Conservation (phyloP, 2,329 filamentous ascomycete species). For the Beauveria bassiana region DNA sequence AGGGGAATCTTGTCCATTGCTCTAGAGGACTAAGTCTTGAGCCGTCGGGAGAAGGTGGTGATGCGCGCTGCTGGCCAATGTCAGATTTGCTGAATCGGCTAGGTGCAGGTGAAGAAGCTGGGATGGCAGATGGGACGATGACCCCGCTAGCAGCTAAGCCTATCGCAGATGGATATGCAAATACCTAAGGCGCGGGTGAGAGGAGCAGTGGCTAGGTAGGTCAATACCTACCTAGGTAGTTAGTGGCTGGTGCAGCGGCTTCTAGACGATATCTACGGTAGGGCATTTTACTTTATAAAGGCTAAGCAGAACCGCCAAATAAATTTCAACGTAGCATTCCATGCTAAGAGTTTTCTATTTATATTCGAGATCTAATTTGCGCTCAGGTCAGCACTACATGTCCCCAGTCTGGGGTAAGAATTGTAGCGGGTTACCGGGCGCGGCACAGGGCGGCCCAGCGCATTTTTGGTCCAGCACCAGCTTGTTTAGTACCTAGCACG, state of each 20-base stretch:
- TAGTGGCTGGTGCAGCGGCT: background rate
- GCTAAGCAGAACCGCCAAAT: too few relatives aligned
- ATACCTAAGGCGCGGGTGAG: background rate
- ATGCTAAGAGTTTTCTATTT: too few relatives aligned
- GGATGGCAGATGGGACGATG: background rate
- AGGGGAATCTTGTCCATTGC: constrained; percentile 59
- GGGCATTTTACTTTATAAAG: too few relatives aligned
- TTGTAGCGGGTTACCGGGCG: background rate
- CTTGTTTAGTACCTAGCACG: background rate
- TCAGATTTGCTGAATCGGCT: background rate
- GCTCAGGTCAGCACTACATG: background rate
- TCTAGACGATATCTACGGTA: background rate
- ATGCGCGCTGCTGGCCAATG: constrained; percentile 3
- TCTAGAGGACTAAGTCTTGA: background rate
- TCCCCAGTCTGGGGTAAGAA: constrained; percentile 4
- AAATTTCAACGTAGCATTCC: too few relatives aligned
- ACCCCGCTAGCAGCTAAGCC: background rate
- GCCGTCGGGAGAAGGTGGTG: background rate
- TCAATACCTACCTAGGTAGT: background rate
- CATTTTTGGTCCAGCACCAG: background rate
- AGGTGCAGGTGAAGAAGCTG: background rate
- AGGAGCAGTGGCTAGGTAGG: background rate
- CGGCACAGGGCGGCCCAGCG: constrained; percentile 7
- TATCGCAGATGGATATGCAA: background rate
- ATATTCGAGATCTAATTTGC: too few relatives aligned